phyloP scores from a whole-genome alignment of 2,329 filamentous ascomycete species.

The Fusarium lateritium region DNA sequence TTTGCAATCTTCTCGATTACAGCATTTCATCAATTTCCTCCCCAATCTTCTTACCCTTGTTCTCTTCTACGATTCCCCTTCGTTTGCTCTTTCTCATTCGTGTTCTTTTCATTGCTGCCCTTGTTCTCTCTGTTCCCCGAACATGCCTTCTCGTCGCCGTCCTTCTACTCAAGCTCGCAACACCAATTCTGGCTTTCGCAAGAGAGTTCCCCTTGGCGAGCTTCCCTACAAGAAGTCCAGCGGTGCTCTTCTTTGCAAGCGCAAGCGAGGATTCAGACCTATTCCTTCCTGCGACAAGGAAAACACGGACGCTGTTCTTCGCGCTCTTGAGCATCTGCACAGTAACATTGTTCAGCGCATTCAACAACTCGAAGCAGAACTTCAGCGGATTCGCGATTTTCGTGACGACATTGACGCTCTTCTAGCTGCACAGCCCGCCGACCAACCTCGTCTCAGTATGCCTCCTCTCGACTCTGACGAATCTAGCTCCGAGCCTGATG shows the following conservation, averaged over 20 bases:
- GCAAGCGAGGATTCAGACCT: constrained; percentile 42
- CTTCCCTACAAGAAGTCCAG: constrained; percentile 42
- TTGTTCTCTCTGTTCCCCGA: constrained; percentile 1
- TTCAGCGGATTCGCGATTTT: constrained; percentile 2
- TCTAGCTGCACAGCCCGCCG: constrained; percentile 50
- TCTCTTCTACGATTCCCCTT: not conserved
- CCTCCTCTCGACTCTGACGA: constrained; percentile 55
- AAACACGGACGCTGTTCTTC: constrained; percentile 43
- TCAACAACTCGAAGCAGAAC: constrained; percentile 1
- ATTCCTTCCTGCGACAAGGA: constrained; percentile 50
- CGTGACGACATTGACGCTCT: constrained; percentile 23
- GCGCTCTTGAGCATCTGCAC: constrained; percentile 33
- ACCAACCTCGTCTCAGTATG: constrained; percentile 56
- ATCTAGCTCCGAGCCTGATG: constrained; percentile 56
- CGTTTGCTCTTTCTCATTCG: not conserved
- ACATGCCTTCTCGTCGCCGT: constrained; percentile 35
- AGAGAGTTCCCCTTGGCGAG: constrained; percentile 49
- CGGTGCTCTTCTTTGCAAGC: constrained; percentile 41
- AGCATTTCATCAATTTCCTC: not conserved
- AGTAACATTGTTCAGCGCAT: constrained; percentile 20
- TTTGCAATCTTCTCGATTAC: constrained; percentile 3
- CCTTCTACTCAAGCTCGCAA: constrained; percentile 5
- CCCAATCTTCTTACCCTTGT: not conserved
- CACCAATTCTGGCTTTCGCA: constrained; percentile 21
- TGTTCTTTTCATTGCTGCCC: not conserved